These are phyloP conservation scores for Ophiosphaerella korrae DNA, from an alignment of 2,329 filamentous ascomycete genomes.

Conservation along the genomic window DNA sequence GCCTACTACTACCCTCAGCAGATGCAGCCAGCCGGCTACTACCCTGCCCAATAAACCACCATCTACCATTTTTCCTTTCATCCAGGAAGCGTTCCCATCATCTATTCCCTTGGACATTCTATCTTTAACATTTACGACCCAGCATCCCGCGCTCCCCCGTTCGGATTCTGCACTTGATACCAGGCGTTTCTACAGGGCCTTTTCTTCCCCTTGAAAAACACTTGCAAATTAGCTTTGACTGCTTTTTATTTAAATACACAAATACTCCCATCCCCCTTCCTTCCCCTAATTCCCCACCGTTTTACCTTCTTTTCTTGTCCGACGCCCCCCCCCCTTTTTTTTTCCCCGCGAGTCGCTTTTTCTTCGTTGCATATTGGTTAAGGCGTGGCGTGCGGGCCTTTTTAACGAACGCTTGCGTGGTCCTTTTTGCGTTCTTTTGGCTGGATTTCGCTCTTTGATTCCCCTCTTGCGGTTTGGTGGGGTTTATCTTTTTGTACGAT, in stretches of 20 bases:
- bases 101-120: too few relatives aligned
- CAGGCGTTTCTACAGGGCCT: slow-evolving; percentile 1
- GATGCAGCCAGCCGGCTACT: slow-evolving; percentile 61
- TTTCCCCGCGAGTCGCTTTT: not conserved
- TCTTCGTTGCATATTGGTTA: not conserved
- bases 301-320: not conserved
- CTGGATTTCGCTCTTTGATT: slow-evolving; percentile 1
- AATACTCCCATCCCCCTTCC: too few relatives aligned
- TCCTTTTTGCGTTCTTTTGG: not conserved
- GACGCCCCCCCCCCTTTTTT: not conserved
- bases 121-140: not conserved
- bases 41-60: slow-evolving; percentile 49
- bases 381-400: not conserved
- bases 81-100: not conserved
- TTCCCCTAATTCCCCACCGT: too few relatives aligned
- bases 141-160: slow-evolving; percentile 5
- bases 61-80: not conserved
- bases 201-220: too few relatives aligned
- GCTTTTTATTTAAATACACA: too few relatives aligned
- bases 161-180: slow-evolving; percentile 6
- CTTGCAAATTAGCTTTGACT: too few relatives aligned
- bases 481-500: slow-evolving; percentile 3
- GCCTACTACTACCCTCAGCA: slow-evolving; percentile 65
- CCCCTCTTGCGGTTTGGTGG: not conserved
- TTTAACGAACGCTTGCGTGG: not conserved